A percentile compares a stretch with the other conserved stretches of the same genome.
Conservation (phyloP, 352 stramenopile species). For the Pythium myriotylum region DNA sequence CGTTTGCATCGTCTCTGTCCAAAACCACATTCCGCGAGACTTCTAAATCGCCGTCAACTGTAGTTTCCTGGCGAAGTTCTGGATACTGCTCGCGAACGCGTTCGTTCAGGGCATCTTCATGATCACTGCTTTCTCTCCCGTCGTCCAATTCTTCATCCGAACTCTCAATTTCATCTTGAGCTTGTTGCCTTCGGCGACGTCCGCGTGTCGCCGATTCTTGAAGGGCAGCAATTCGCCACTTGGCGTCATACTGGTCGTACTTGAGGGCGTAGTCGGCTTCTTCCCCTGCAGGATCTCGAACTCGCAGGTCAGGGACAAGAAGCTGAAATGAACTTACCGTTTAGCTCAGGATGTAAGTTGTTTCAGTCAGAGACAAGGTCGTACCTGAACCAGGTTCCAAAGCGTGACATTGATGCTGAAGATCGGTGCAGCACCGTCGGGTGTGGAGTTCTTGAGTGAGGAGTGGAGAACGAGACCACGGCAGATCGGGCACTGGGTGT, state of each 20-base stretch:
- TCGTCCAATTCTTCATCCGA: conserved; percentile 22
- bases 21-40: conserved; percentile 65
- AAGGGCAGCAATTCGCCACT: conserved; percentile 58
- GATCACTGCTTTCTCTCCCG: conserved; percentile 8
- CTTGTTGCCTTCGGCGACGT: conserved; percentile 21
- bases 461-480: conserved; percentile 23
- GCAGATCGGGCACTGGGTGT: conserved; percentile 33
- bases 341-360: background rate
- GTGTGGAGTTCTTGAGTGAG: background rate
- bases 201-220: conserved; percentile 19
- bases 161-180: conserved; percentile 10
- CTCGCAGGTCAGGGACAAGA: conserved; percentile 33
- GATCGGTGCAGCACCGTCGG: conserved; percentile 4
- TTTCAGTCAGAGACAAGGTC: background rate
- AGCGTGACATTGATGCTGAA: conserved; percentile 74
- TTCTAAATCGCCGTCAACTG: conserved; percentile 47
- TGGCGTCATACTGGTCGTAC: conserved; percentile 52
- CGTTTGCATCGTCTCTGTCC: conserved; percentile 67
- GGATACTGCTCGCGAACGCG: conserved; percentile 34
- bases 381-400: conserved; percentile 72
- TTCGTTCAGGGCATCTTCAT: background rate
- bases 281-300: conserved; percentile 37
- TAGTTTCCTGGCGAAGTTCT: conserved; percentile 55
- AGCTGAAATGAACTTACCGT: conserved; percentile 29
- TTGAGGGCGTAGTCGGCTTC: conserved; percentile 53